phyloP scores from a whole-genome alignment of 371 early-diverging fungal genomes.

The Syncephalastrum monosporum region DNA sequence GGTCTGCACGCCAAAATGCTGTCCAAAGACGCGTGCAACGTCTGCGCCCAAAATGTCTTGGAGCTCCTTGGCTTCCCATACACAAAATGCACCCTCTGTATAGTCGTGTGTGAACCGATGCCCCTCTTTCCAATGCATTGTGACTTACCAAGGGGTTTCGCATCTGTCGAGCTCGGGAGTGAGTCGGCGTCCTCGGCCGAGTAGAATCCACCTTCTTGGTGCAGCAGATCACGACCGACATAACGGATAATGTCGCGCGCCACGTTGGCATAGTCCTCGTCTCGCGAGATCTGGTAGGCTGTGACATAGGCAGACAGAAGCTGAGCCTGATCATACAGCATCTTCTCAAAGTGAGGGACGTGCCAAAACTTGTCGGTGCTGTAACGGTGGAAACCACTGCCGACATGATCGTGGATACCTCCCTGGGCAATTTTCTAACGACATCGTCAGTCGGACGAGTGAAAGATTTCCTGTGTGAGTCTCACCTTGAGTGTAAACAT shows the following conservation, averaged over 20 bases:
- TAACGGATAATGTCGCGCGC: constrained; percentile 58
- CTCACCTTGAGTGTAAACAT: constrained; percentile 51
- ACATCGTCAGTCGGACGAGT: too few relatives aligned
- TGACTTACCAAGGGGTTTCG: constrained; percentile 41
- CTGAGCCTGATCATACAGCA: constrained; percentile 74
- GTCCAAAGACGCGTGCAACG: constrained; percentile 39
- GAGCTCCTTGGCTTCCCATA: constrained; percentile 59
- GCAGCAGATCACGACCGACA: constrained; percentile 48
- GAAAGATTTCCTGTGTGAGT: background rate
- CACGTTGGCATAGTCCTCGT: constrained; percentile 46
- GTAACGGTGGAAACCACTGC: constrained; percentile 59
- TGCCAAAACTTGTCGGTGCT: constrained; percentile 47
- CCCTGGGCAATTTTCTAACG: constrained; percentile 49
- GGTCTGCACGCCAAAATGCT: constrained; percentile 49
- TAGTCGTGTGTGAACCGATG: background rate
- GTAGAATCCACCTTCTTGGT: constrained; percentile 58
- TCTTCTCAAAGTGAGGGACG: constrained; percentile 65
- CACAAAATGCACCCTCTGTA: constrained; percentile 68
- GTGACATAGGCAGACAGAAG: constrained; percentile 51
- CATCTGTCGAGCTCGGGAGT: constrained; percentile 28
- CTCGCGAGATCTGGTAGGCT: constrained; percentile 47
- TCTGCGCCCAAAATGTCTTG: constrained; percentile 34
- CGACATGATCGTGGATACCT: constrained; percentile 69
- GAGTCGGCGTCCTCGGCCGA: constrained; percentile 76
- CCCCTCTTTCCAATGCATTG: background rate